A percentile compares a stretch with the other conserved stretches of the same genome.
These are phyloP conservation scores for Ophiostoma australiae DNA, from an alignment of 2,329 filamentous ascomycete species.

Conservation along the genomic window DNA sequence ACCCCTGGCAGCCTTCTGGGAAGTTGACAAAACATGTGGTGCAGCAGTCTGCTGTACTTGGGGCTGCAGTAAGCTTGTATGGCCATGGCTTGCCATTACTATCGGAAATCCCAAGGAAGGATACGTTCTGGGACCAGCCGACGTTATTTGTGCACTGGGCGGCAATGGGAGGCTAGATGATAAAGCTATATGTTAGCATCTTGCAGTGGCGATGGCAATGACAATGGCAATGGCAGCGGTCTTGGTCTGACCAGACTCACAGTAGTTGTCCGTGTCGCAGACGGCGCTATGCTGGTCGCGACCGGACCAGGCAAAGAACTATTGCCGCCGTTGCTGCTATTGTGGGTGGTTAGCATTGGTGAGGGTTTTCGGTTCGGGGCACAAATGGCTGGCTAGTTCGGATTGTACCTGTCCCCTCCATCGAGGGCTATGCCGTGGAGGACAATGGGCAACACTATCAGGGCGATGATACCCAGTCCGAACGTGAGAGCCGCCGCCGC, in stretches of 20 bases:
- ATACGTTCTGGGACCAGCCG: constrained; percentile 21
- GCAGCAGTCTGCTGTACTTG: constrained; percentile 22
- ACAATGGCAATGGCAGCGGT: not conserved
- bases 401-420: not conserved
- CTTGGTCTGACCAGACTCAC: not conserved
- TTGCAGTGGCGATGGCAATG: too few species aligned
- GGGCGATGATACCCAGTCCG: constrained; percentile 17
- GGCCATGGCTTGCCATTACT: constrained; percentile 21
- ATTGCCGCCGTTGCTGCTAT: not conserved
- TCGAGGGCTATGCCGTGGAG: constrained; percentile 21
- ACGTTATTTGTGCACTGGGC: constrained; percentile 14
- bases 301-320: not conserved
- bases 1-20: constrained; percentile 24
- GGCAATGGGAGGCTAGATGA: not conserved
- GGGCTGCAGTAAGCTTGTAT: constrained; percentile 17
- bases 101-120: constrained; percentile 24
- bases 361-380: not conserved
- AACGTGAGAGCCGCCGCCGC: constrained; percentile 14
- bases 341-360: not conserved
- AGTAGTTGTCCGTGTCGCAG: not conserved
- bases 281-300: not conserved
- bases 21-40: constrained; percentile 19
- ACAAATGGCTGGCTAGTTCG: not conserved
- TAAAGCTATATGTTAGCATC: not conserved
- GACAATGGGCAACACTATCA: constrained; percentile 22